These are phyloP conservation scores for Lithohypha guttulata DNA, from an alignment of 2,329 filamentous ascomycete genomes.

Conservation along the genomic window DNA sequence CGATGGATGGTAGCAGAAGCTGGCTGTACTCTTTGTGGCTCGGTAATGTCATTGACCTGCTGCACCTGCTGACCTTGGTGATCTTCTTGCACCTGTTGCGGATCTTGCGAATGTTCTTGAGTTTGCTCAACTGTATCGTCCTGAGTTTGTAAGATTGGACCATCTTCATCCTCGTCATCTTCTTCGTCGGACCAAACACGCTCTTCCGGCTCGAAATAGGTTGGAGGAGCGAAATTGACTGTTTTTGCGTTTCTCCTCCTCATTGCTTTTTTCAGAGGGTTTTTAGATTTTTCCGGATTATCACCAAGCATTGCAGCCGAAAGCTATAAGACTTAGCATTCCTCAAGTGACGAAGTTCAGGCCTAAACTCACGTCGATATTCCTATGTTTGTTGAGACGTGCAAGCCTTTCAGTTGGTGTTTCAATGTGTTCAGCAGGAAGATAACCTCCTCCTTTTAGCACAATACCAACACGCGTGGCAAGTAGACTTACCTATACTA, in stretches of 20 bases:
- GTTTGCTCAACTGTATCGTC: conserved; percentile 31
- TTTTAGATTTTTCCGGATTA: conserved; percentile 68
- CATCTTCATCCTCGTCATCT: conserved; percentile 30
- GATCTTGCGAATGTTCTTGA: conserved; percentile 13
- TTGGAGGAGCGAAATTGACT: conserved; percentile 74
- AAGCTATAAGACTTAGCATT: conserved; percentile 35
- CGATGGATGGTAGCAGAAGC: conserved; percentile 2
- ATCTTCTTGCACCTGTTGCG: conserved; percentile 15
- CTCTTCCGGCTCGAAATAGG: conserved; percentile 79
- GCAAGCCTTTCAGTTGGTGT: conserved; percentile 91
- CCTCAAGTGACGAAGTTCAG: conserved; percentile 12
- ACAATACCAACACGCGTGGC: neutral
- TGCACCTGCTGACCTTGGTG: conserved; percentile 28
- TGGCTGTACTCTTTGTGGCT: conserved; percentile 17
- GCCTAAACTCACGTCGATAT: conserved; percentile 67
- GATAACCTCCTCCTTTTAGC: conserved; percentile 55
- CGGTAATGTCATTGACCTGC: conserved; percentile 1
- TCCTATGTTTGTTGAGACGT: conserved; percentile 91
- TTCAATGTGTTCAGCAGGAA: conserved; percentile 96
- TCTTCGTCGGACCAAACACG: conserved; percentile 69
- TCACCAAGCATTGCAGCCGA: conserved; percentile 63
- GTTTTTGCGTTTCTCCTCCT: conserved; percentile 72
- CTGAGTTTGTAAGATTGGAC: conserved; percentile 36
- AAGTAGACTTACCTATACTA: conserved; percentile 58
- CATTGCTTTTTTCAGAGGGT: conserved; percentile 73